A percentile compares a stretch with the other conserved stretches of the same genome.
Conservation (phyloP, 345 rosid genomes). For the Excoecaria agallocha region DNA sequence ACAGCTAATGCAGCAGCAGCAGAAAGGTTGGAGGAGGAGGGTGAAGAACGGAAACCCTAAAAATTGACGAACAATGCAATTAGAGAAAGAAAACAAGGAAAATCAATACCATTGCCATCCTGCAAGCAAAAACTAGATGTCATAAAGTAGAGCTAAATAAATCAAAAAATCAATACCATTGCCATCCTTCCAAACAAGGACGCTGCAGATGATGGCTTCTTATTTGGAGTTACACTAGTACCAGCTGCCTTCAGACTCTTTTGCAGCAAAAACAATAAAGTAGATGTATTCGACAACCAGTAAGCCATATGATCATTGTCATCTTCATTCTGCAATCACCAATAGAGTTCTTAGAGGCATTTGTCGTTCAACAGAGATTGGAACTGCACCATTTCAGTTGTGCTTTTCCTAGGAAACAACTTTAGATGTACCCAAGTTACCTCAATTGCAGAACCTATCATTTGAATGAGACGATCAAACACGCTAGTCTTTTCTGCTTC, state of each 20-base stretch:
- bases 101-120: no score
- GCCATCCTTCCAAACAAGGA: conserved; percentile 98
- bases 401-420: conserved; percentile 4
- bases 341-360: not conserved
- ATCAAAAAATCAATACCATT: conserved; percentile 49
- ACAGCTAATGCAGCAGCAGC: conserved; percentile 71
- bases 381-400: not conserved
- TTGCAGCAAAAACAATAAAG: conserved; percentile 86
- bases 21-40: conserved; percentile 74
- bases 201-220: conserved; percentile 70
- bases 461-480: conserved; percentile 94
- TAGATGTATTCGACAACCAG: conserved; percentile 91
- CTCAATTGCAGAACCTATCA: conserved; percentile 98
- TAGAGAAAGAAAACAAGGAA: conserved; percentile 10
- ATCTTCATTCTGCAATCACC: conserved; percentile 73
- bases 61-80: conserved; percentile 15
- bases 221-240: conserved; percentile 51
- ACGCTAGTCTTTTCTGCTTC: conserved; percentile 95
- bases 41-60: conserved; percentile 96
- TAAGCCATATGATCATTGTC: conserved; percentile 91
- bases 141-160: conserved; percentile 3
- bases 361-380: not conserved
- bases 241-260: conserved; percentile 70
- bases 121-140: not conserved
- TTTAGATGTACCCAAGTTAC: conserved; percentile 37